phyloP scores from a whole-genome alignment of 306 rosid genomes.

The Morella rubra region DNA sequence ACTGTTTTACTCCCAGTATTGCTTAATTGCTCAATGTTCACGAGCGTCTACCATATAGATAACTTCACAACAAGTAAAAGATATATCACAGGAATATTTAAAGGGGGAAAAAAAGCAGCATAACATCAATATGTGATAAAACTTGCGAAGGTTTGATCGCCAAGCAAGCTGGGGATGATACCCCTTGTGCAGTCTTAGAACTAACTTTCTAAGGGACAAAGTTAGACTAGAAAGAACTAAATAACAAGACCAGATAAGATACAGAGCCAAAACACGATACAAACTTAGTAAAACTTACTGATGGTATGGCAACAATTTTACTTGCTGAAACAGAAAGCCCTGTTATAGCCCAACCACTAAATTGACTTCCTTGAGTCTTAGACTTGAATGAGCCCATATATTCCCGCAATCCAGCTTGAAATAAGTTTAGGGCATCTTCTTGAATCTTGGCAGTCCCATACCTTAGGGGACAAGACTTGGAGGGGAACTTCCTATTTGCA shows the following conservation, averaged over 20 bases:
- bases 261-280: conserved; percentile 23
- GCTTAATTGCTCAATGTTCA: background rate
- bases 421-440: conserved; percentile 83
- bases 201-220: conserved; percentile 5
- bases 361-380: conserved; percentile 50
- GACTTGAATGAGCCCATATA: conserved; percentile 46
- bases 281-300: conserved; percentile 59
- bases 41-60: background rate
- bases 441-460: conserved; percentile 85
- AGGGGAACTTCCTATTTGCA: conserved; percentile 77
- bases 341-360: conserved; percentile 70
- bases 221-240: conserved; percentile 12
- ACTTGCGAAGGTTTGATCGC: background rate
- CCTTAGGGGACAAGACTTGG: conserved; percentile 89
- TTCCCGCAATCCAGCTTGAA: conserved; percentile 83
- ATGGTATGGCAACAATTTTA: conserved; percentile 78
- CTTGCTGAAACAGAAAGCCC: conserved; percentile 82
- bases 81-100: background rate
- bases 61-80: background rate
- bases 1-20: conserved; percentile 3
- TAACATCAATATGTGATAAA: background rate
- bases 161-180: background rate
- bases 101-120: background rate
- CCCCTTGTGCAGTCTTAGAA: background rate
- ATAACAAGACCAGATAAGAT: conserved; percentile 19